phyloP scores from a whole-genome alignment of 108 stramenopile species.

The Conticribra weissflogii region DNA sequence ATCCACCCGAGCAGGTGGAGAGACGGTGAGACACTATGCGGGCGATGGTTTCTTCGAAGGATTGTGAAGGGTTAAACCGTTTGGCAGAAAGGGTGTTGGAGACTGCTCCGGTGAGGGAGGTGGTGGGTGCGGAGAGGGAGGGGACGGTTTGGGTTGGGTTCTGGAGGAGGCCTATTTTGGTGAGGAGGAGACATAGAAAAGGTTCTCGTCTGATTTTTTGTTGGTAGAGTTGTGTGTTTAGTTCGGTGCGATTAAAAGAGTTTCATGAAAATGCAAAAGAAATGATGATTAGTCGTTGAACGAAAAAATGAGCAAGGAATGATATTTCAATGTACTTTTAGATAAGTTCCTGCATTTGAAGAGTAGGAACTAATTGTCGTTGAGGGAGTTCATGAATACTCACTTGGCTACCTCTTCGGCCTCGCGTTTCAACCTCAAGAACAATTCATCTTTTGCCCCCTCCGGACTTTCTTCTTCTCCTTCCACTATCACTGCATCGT shows the following conservation, averaged over 20 bases:
- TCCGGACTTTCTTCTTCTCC: too few relatives aligned
- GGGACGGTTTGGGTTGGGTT: neutral
- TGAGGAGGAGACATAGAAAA: slow-evolving; percentile 30
- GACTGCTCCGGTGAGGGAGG: neutral
- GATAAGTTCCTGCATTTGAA: neutral
- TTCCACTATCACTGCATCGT: too few relatives aligned
- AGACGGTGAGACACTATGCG: slow-evolving; percentile 43
- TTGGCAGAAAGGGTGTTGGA: neutral
- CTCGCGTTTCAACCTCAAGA: slow-evolving; percentile 35
- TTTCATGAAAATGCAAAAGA: neutral
- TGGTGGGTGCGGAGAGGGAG: neutral
- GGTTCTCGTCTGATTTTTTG: slow-evolving; percentile 41
- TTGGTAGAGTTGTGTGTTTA: too few relatives aligned
- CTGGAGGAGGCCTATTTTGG: slow-evolving; percentile 40
- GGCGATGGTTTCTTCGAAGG: slow-evolving; percentile 40
- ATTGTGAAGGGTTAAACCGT: slow-evolving; percentile 9
- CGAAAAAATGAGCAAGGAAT: neutral
- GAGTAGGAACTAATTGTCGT: neutral
- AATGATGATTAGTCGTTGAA: neutral
- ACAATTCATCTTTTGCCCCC: slow-evolving; percentile 29
- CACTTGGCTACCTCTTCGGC: slow-evolving; percentile 22
- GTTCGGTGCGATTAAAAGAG: neutral
- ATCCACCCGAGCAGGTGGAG: slow-evolving; percentile 28
- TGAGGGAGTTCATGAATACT: neutral
- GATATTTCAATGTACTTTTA: neutral